Evolutionary conservation across 257 asterid species (phyloP), one percentile per base, ranked within the genome.

Genomic region (Cinchona pubescens): DNA sequence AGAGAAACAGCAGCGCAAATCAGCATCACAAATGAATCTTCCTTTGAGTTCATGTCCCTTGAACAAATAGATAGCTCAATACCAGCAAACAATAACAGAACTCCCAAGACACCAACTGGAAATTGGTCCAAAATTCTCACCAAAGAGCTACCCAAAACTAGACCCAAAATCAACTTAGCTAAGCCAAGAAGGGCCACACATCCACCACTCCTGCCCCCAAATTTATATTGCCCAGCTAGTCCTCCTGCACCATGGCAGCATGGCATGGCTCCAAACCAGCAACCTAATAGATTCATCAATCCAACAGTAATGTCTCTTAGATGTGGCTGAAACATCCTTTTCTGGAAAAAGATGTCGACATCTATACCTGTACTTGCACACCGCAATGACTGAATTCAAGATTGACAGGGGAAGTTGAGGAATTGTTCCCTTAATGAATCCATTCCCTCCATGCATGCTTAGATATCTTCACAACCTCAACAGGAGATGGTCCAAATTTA

Each of bases 251-350:
- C 97, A 73, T 89, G 96, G 84, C 97, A 90, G 51, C 87, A 73
- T 6, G 97, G 96, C 96, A 92, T 88, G 29, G 90, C 96, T 0
- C 96, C 97, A 30, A 92, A 90, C 97, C 92, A 90, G 78, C 96
- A 88, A 67, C 96, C 97, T 7, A 83, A 35, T 1, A 90, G 80
- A 79, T 90, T 92, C 97, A 92, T 90, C 59, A 89, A 67, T 58
- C 97, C 97, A 6, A 92, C 96, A 0, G 92, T 88, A 38, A 83
- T n/a, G n/a, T n/a, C n/a, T n/a, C 49, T 0, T 89, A 0, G 94
- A 90, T 29, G 97, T 87, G 0, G 97, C 90, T 0, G 97, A 85
- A 0, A 89, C 80, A 6, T 82, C 83, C 73, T 82, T 90, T 0
- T 87, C 90, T 0, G 96, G 96, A 79, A 92, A 92, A 27, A 92